Base-by-base conservation (phyloP, 371 early-diverging fungal genomes). In the Chytridium lagenaria region DNA sequence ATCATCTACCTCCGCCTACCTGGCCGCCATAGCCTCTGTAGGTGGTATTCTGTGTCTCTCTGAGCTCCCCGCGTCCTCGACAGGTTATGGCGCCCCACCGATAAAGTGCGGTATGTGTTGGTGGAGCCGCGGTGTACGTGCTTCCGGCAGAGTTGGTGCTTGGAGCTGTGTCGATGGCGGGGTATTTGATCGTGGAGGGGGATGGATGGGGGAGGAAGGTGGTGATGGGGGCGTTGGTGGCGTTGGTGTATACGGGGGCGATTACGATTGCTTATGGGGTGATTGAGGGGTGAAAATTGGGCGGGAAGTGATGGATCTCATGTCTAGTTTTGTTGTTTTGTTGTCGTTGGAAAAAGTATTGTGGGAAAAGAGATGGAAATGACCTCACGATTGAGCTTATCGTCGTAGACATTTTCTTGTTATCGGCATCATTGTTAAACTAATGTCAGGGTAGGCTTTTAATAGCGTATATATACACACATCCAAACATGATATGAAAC, bases 171-270 rank as follows among this genome's bases (percentile, higher is more conserved):
- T 15, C 44, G 44, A 12, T 66, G 44, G 66, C 40, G 19, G 66
- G 44, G 5, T 66, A 66, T 33, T 2, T 66, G 39, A 40, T 66
- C 10, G 66, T 66, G 10, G 66, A 66, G 30, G 66, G 66, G 12
- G 66, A 66, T 28, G 38, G 44, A 7, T 38, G 38, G 38, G 66
- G 10, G 44, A 40, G 44, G 23, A 66, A 66, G 44, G 5, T 66
- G 66, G 12, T 15, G 10, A 66, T 66, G 66, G 66, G 44, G 5
- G 3, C 28, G 26, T 7, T 66, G 2, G 66, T 66, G 2, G 2
- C 44, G 2, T 44, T 66, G 44, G 5, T 66, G 39, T 44, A 66
- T 30, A 23, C 38, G n/a, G 66, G 66, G n/a, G 66, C 44, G 3
- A 37, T 66, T 5, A 44, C 66, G 2, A 16, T 38, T 10, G 2